Evolutionary conservation across 2,329 filamentous ascomycete species (phyloP).

Genomic region (Colletotrichum orchidophilum): DNA sequence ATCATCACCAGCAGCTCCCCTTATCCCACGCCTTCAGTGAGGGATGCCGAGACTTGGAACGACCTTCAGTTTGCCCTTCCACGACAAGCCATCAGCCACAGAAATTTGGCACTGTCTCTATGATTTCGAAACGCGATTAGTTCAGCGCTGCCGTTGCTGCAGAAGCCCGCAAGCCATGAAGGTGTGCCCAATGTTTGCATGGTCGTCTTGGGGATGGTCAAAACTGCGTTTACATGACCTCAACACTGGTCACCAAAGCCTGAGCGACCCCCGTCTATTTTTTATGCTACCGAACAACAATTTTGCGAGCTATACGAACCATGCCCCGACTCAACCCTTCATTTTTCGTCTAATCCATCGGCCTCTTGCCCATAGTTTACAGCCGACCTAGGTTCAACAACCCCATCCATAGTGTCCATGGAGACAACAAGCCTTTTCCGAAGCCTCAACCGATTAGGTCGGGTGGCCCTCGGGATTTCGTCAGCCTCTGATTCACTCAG

Average conservation of each 20-base stretch:
- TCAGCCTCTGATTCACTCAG: not conserved
- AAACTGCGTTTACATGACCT: not conserved
- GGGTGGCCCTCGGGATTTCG: not conserved
- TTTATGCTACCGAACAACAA: not conserved
- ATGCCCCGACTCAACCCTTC: not conserved
- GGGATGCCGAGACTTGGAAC: not conserved
- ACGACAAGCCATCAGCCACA: not conserved
- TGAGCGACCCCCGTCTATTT: too few relatives aligned
- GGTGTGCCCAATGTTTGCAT: not conserved
- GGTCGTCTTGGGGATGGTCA: not conserved
- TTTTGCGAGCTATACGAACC: not conserved
- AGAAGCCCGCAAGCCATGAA: not conserved
- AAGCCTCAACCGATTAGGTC: not conserved
- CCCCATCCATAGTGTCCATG: not conserved
- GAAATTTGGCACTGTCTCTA: not conserved
- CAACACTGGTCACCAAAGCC: too few relatives aligned
- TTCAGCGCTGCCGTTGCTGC: not conserved
- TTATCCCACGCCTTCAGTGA: not conserved
- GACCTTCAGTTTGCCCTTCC: not conserved
- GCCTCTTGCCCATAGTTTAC: not conserved
- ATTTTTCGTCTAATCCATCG: not conserved
- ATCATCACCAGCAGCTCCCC: not conserved
- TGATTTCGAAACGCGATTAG: too few relatives aligned
- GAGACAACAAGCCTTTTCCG: not conserved
- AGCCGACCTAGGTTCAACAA: not conserved